Base-by-base conservation (phyloP, 2,329 filamentous ascomycete genomes). In the Aspergillus sp. region DNA sequence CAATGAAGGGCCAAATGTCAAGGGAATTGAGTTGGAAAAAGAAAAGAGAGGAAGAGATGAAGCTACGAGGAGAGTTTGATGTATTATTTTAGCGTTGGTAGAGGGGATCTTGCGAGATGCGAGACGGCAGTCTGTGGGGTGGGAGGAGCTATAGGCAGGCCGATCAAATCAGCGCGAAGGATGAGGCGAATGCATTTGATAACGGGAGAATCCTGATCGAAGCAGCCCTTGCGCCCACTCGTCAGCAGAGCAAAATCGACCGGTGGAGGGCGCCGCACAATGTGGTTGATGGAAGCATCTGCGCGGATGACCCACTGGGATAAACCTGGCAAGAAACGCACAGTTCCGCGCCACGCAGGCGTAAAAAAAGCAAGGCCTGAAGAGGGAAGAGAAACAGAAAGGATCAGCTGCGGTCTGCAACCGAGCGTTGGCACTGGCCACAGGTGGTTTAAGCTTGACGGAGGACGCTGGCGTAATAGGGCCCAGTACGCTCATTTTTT, bases 391-490 rank as follows among this genome's bases (percentile, higher is more conserved):
- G n/a, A 45, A 51, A 48, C 53, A 50, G 38, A 25, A 54, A 25
- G 38, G 52, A 60, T 61, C 59, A 38, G 50, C 54, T 47, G 59
- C 17, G 43, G 47, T 28, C 61, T 52, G 47, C 28, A 28, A 25
- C 19, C 55, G 34, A 31, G 55, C 48, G 9, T 17, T 52, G n/a
- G 34, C 31, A 56, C 34, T 58, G 60, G 53, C 46, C 31, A 51
- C 48, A 55, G 46, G 49, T 34, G 55, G 60, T 57, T 61, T 62
- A 61, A 66, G 64, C 64, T 68, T 63, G 66, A 54, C 30, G 43
- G 34, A 53, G 50, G 48, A 53, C 19, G 63, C 57, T 65, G 65
- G 60, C 61, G 61, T 65, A 63, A 64, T 58, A 64, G 54, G 55
- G 47, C 31, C 57, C 64, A 58, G 61, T 54, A 23, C 19, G n/a